Base-by-base conservation (phyloP, 1,284 basidiomycete genomes). In the Mycena sp. region DNA sequence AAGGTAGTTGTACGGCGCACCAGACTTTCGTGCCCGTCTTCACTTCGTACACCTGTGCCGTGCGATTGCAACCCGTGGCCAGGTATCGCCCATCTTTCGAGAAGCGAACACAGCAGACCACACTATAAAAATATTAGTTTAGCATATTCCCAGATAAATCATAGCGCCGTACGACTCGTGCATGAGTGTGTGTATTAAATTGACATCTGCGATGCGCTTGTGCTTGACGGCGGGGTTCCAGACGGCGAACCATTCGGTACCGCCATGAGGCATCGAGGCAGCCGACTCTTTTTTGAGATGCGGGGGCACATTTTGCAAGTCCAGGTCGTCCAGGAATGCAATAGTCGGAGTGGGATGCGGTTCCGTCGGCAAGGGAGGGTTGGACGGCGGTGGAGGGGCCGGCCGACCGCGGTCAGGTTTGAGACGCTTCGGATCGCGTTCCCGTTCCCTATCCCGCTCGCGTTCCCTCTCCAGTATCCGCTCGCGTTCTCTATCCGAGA, bases 191-290 rank as follows among this genome's bases (percentile, higher is more conserved):
- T 99, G 95, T 25, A 96, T 89, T 61, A 99, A 79, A 51, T 82
- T 84, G 17, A 99, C 93, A 76, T 99, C 96, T 59, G 98, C 81
- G 61, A 87, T 85, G 48, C 92, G 84, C 79, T 95, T 94, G 66
- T 86, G 87, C 73, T 93, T 91, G 65, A 83, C 85, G 71, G 90
- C 87, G n/a, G 93, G 91, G 76, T 96, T 98, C 84, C 96, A 98
- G 55, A 98, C 87, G 26, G 94, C 95, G 72, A 96, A 93, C 97
- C 97, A 99, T 76, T 99, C 98, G 28, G 83, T 81, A 0, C 95
- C 96, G 21, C 51, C 41, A 12, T 50, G 51, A 26, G 60, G n/a
- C n/a, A n/a, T n/a, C 11, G 58, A 38, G 25, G 57, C 30, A 21
- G 55, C 16, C 28, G 49, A 57, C 75, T 84, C 82, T 68, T 81